A percentile compares a stretch with the other conserved stretches of the same genome.
phyloP scores from a whole-genome alignment of 2,329 filamentous ascomycete species.

The Coleophoma crateriformis region DNA sequence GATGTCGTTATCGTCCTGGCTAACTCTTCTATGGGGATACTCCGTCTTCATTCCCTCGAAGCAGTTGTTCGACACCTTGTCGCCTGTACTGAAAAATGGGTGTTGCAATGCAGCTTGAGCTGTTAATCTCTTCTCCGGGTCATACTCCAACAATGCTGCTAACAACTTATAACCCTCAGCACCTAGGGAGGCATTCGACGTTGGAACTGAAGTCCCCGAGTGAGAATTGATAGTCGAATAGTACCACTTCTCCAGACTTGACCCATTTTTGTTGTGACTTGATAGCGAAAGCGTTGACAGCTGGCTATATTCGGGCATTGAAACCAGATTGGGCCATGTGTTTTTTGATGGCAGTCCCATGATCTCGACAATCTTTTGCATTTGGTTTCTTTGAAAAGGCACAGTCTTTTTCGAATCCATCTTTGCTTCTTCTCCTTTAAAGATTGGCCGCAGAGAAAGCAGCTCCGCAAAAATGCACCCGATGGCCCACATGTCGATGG shows the following conservation, averaged over 20 bases:
- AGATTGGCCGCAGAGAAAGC: constrained; percentile 84
- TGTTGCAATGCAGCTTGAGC: constrained; percentile 86
- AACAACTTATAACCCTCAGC: constrained; percentile 78
- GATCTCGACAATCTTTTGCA: constrained; percentile 98
- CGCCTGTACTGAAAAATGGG: constrained; percentile 72
- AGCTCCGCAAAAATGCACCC: constrained; percentile 98
- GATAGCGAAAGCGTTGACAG: constrained; percentile 51
- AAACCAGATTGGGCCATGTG: constrained; percentile 75
- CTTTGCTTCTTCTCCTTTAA: constrained; percentile 98
- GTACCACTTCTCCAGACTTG: constrained; percentile 72
- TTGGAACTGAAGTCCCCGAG: constrained; percentile 41
- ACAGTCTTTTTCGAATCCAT: constrained; percentile 98
- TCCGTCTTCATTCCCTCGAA: constrained; percentile 86
- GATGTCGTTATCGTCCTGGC: constrained; percentile 93
- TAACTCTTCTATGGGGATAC: constrained; percentile 86
- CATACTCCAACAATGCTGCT: constrained; percentile 81
- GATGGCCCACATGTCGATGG: constrained; percentile 95
- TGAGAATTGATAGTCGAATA: constrained; percentile 61
- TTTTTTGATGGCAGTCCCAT: constrained; percentile 87
- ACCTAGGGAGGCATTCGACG: constrained; percentile 50
- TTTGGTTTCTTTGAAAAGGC: constrained; percentile 95
- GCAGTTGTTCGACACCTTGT: constrained; percentile 72
- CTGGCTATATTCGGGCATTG: constrained; percentile 83
- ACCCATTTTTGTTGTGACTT: constrained; percentile 29
- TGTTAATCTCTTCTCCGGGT: constrained; percentile 81